These are phyloP conservation scores for Zalaria obscura DNA, from an alignment of 2,329 filamentous ascomycete genomes.

Conservation along the genomic window DNA sequence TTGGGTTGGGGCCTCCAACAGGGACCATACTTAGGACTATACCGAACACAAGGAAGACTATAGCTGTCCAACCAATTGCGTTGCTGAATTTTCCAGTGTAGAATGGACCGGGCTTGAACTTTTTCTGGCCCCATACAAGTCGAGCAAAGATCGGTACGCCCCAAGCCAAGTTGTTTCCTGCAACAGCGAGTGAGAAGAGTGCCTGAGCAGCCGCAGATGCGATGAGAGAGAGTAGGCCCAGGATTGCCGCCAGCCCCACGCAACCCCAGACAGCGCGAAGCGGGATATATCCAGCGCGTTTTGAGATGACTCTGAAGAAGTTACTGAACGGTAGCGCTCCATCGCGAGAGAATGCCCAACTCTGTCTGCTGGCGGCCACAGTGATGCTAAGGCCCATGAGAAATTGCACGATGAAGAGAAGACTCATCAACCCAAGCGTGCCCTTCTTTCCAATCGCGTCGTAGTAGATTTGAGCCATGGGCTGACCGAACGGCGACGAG, in stretches of 20 bases:
- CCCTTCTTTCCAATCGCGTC: conserved; percentile 46
- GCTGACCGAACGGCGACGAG: conserved; percentile 40
- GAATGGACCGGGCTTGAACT: conserved; percentile 45
- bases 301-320: conserved; percentile 43
- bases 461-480: conserved; percentile 47
- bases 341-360: conserved; percentile 33
- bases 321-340: conserved; percentile 21
- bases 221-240: conserved; percentile 45
- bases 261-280: conserved; percentile 42
- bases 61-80: conserved; percentile 38
- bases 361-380: conserved; percentile 45
- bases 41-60: conserved; percentile 41
- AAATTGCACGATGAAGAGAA: conserved; percentile 48
- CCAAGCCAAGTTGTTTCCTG: conserved; percentile 49
- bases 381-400: conserved; percentile 46
- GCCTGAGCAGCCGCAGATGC: conserved; percentile 42
- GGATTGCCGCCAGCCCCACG: conserved; percentile 34
- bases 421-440: conserved; percentile 39
- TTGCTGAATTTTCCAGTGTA: conserved; percentile 41
- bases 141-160: conserved; percentile 44
- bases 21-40: conserved; percentile 47
- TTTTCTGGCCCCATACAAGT: conserved; percentile 41
- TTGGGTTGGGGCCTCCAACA: conserved; percentile 37
- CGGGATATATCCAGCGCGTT: conserved; percentile 42
- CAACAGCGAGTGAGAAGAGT: conserved; percentile 45